Evolutionary conservation across 129 eudicot genomes (phyloP).

Genomic region (Centella asiatica): DNA sequence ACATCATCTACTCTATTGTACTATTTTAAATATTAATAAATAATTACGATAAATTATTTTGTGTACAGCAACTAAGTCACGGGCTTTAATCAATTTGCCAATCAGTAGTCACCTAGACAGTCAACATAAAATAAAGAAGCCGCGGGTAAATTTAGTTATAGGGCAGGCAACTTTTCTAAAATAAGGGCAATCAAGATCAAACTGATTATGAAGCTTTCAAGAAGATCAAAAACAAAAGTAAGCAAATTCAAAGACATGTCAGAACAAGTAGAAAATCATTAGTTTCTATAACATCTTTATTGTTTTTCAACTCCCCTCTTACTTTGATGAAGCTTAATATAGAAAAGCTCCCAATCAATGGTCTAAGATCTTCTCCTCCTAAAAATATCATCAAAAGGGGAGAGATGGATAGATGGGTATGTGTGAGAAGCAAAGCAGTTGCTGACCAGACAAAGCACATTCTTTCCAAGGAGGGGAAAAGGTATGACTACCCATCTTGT

Average conservation of each 20-base stretch:
- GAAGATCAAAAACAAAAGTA: slow-evolving; percentile 43
- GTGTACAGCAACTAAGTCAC: no score
- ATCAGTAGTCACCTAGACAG: no score
- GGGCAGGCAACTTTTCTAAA: slow-evolving; percentile 18
- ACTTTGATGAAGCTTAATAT: slow-evolving; percentile 33
- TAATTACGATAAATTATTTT: no score
- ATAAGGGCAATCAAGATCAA: slow-evolving; percentile 29
- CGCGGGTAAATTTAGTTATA: no score
- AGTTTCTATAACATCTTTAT: slow-evolving; percentile 26
- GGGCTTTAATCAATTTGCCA: no score
- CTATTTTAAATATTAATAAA: no score
- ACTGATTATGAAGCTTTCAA: slow-evolving; percentile 47
- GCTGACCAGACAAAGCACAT: slow-evolving; percentile 94
- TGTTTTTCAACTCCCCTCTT: slow-evolving; percentile 37
- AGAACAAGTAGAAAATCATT: slow-evolving; percentile 54
- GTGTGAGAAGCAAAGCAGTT: slow-evolving; percentile 46
- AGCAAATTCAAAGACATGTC: slow-evolving; percentile 29
- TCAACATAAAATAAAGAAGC: no score
- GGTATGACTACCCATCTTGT: no score
- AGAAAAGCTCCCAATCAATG: slow-evolving; percentile 36
- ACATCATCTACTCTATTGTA: not conserved
- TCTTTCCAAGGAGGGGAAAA: no score
- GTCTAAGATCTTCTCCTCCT: slow-evolving; percentile 30
- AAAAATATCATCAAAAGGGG: slow-evolving; percentile 39
- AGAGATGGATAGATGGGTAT: slow-evolving; percentile 26